These are phyloP conservation scores for Paramecium bursaria DNA, from an alignment of 73 alveolate species.

Conservation along the genomic window DNA sequence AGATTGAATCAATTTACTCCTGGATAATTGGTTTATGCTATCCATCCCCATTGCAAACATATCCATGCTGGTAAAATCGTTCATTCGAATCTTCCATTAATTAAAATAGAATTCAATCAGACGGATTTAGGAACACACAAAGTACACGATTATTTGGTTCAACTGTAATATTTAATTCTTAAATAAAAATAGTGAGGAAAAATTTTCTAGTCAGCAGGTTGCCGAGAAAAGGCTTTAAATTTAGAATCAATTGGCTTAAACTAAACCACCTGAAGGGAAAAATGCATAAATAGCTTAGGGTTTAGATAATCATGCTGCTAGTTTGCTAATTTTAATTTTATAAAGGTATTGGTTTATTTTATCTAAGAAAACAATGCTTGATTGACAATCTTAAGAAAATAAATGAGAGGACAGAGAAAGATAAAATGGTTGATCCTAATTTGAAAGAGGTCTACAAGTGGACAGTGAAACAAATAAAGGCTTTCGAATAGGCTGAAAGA, in stretches of 20 bases:
- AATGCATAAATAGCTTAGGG: constrained; percentile 31
- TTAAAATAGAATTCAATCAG: neutral
- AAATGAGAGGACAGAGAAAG: neutral
- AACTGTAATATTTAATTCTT: neutral
- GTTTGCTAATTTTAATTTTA: constrained; percentile 9
- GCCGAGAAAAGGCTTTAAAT: constrained; percentile 42
- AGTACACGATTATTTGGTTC: neutral
- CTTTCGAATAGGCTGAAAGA: constrained; percentile 14
- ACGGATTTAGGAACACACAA: constrained; percentile 43
- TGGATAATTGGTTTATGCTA: constrained; percentile 43
- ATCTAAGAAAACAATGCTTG: constrained; percentile 1
- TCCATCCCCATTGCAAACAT: constrained; percentile 47
- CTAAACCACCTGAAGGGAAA: constrained; percentile 3
- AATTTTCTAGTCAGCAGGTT: constrained; percentile 12
- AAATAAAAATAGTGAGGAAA: neutral
- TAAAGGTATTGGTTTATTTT: neutral
- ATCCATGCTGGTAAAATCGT: constrained; percentile 42
- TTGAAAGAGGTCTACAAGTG: constrained; percentile 18
- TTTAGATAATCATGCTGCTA: constrained; percentile 54
- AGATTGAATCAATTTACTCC: constrained; percentile 55
- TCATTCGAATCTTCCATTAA: constrained; percentile 22
- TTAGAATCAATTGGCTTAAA: constrained; percentile 13
- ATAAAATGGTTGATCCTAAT: neutral
- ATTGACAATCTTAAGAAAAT: neutral
- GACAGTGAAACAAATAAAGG: neutral